These are phyloP conservation scores for Ceratobasidium theobromae DNA, from an alignment of 1,284 basidiomycete species.

Conservation along the genomic window DNA sequence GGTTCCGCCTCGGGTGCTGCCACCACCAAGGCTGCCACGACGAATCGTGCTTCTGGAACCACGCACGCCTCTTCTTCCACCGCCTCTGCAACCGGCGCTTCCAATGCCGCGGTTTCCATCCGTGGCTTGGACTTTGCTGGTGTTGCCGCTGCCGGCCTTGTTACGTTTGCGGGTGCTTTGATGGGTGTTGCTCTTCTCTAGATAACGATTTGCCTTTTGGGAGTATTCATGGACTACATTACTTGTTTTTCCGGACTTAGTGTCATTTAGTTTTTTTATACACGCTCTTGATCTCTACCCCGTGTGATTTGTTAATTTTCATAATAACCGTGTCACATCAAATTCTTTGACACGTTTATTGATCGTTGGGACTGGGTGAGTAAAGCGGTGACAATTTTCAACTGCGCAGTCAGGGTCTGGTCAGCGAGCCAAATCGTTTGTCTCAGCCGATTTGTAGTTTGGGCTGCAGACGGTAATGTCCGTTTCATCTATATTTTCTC, in stretches of 20 bases:
- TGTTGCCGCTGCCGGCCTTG: constrained; percentile 5
- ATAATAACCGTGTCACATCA: too few relatives aligned
- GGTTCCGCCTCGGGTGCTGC: constrained; percentile 36
- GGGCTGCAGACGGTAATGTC: too few relatives aligned
- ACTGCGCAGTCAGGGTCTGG: too few relatives aligned
- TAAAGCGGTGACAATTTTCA: too few relatives aligned
- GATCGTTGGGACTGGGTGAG: too few relatives aligned
- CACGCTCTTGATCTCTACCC: too few relatives aligned
- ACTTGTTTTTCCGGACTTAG: constrained; percentile 9
- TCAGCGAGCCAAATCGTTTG: too few relatives aligned
- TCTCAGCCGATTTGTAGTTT: too few relatives aligned
- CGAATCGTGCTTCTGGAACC: background rate
- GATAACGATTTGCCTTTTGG: background rate
- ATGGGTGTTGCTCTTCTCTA: constrained; percentile 46
- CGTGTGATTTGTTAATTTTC: background rate
- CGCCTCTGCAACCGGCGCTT: background rate
- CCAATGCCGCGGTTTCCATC: constrained; percentile 45
- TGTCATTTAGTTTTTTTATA: background rate
- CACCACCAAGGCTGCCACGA: background rate
- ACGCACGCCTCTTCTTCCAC: background rate
- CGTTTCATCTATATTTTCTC: too few relatives aligned
- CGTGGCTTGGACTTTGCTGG: constrained; percentile 47
- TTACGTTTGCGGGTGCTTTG: constrained; percentile 45
- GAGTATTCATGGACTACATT: constrained; percentile 19
- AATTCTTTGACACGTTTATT: too few relatives aligned